Conservation (phyloP, 148 eudicot species). For the Agrostemma githago region DNA sequence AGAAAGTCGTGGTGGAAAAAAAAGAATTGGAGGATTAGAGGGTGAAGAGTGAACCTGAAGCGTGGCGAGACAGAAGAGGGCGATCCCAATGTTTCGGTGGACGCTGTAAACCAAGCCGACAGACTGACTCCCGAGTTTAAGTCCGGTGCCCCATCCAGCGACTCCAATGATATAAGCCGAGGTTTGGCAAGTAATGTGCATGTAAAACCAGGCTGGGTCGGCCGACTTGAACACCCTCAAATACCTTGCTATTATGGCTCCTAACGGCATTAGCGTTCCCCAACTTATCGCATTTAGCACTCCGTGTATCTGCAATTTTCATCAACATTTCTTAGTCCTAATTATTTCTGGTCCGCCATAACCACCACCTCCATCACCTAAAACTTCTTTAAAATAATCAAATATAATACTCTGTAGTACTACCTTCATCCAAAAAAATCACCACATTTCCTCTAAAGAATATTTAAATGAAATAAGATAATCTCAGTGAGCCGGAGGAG, state of each 20-base stretch:
- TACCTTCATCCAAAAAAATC: too few relatives aligned
- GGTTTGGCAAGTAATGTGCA: constrained; percentile 42
- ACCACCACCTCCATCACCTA: too few relatives aligned
- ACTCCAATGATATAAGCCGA: constrained; percentile 49
- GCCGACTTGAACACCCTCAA: constrained; percentile 30
- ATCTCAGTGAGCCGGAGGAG: too few relatives aligned
- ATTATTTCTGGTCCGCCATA: too few relatives aligned
- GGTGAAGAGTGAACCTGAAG: constrained; percentile 39
- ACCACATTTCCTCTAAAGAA: too few relatives aligned
- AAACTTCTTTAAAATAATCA: too few relatives aligned
- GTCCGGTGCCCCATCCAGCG: constrained; percentile 48
- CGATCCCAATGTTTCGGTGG: constrained; percentile 43
- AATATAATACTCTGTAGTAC: too few relatives aligned
- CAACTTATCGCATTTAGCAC: constrained; percentile 49
- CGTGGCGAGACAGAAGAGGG: constrained; percentile 54
- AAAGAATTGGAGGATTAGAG: not conserved
- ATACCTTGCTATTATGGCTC: constrained; percentile 59
- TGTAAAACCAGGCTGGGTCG: constrained; percentile 31
- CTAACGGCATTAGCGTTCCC: constrained; percentile 61
- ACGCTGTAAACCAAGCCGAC: constrained; percentile 22
- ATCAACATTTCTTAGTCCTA: not conserved
- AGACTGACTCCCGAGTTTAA: constrained; percentile 45
- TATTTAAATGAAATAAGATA: too few relatives aligned
- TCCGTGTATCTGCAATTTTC: constrained; percentile 46
- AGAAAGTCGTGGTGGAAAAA: too few relatives aligned